These are phyloP conservation scores for Aureobasidium sp. DNA, from an alignment of 2,329 filamentous ascomycete species.

Conservation along the genomic window DNA sequence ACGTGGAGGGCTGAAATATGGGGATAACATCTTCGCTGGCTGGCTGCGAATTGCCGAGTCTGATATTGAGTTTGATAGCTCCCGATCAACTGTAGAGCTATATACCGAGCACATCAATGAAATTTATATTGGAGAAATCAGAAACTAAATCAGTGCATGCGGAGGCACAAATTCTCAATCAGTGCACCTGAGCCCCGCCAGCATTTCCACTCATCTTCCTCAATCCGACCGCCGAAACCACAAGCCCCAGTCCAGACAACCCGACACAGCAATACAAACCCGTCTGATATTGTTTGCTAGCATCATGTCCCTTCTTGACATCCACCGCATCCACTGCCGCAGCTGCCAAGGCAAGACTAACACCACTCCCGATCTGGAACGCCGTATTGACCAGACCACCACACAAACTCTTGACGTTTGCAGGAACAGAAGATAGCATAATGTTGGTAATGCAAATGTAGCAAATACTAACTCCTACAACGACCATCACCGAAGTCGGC, in stretches of 20 bases:
- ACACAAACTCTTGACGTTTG: slow-evolving; percentile 36
- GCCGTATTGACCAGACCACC: slow-evolving; percentile 40
- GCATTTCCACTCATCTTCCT: background rate
- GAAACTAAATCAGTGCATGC: too few species aligned
- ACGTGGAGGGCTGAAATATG: background rate
- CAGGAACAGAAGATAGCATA: slow-evolving; percentile 34
- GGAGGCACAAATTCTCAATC: background rate
- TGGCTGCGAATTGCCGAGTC: background rate
- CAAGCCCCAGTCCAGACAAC: slow-evolving; percentile 33
- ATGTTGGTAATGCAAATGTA: slow-evolving; percentile 39
- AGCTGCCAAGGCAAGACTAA: slow-evolving; percentile 35
- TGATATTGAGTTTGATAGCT: background rate
- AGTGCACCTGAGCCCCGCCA: background rate
- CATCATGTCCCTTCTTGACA: slow-evolving; percentile 29
- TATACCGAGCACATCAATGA: background rate
- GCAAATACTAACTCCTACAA: slow-evolving; percentile 35
- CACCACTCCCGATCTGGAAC: slow-evolving; percentile 38
- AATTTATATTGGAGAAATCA: too few species aligned
- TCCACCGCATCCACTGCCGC: slow-evolving; percentile 35
- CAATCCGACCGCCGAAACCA: slow-evolving; percentile 15
- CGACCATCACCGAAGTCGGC: slow-evolving; percentile 34
- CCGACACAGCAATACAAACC: slow-evolving; percentile 39
- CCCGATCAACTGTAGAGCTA: background rate
- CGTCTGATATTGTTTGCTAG: slow-evolving; percentile 33
- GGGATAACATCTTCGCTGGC: background rate